Conservation (phyloP, 2,329 filamentous ascomycete species). For the Fusarium staphyleae region DNA sequence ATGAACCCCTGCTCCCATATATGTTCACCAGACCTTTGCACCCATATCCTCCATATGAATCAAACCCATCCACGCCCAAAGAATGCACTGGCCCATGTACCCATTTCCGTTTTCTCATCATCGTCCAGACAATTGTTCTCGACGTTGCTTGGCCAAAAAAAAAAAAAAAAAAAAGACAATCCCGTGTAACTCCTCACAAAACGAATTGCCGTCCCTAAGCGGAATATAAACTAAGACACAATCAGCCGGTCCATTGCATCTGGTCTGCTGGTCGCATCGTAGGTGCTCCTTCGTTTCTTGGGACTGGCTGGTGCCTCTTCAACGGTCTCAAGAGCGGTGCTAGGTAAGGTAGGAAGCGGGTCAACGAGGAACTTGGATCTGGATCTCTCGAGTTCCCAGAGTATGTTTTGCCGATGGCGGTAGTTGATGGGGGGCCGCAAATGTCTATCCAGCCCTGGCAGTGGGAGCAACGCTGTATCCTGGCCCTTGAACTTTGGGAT, state of each 20-base stretch:
- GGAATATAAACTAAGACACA: constrained; percentile 6
- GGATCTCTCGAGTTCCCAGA: constrained; percentile 40
- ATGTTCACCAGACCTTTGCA: background rate
- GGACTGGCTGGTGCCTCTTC: constrained; percentile 1
- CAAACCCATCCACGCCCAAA: constrained; percentile 2
- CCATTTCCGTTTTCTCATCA: constrained; percentile 3
- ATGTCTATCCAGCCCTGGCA: constrained; percentile 37
- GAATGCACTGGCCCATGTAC: background rate
- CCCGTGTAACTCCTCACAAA: background rate
- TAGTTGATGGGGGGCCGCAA: constrained; percentile 20
- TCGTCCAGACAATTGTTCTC: constrained; percentile 1
- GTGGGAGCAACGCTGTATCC: constrained; percentile 32
- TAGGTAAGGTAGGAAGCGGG: constrained; percentile 2
- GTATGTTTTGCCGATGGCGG: constrained; percentile 36
- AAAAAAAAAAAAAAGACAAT: background rate
- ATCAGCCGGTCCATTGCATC: background rate
- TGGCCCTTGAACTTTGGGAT: constrained; percentile 14
- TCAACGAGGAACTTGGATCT: constrained; percentile 42
- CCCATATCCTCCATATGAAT: background rate
- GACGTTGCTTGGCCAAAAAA: too few species aligned
- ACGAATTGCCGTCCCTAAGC: background rate
- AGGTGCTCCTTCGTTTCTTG: constrained; percentile 11
- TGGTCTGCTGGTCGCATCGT: constrained; percentile 1
- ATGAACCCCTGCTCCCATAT: constrained; percentile 2
- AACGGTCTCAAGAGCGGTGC: constrained; percentile 2